Conservation (phyloP, 2,329 filamentous ascomycete species). For the Trichothecium sympodiale region DNA sequence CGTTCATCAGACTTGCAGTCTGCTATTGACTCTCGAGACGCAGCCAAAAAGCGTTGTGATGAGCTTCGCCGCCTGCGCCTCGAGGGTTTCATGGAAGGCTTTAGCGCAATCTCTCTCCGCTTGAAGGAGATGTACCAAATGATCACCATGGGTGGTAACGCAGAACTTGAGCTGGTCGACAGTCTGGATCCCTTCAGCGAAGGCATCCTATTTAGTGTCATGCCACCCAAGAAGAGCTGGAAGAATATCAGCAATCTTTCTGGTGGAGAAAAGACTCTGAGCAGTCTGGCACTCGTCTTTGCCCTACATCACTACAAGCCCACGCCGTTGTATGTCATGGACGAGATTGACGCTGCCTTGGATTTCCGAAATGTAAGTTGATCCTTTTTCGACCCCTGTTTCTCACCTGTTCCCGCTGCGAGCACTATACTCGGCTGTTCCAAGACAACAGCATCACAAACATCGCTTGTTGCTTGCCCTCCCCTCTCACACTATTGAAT, state of each 20-base stretch:
- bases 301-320: slow-evolving; percentile 96
- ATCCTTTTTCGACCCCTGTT: neutral
- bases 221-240: slow-evolving; percentile 99
- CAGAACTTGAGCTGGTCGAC: slow-evolving; percentile 93
- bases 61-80: slow-evolving; percentile 81
- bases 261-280: slow-evolving; percentile 94
- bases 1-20: slow-evolving; percentile 75
- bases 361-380: slow-evolving; percentile 90
- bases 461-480: neutral
- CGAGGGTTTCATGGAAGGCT: slow-evolving; percentile 97
- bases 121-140: slow-evolving; percentile 99
- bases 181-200: slow-evolving; percentile 93
- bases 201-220: slow-evolving; percentile 93
- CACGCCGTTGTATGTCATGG: slow-evolving; percentile 97
- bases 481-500: too few relatives aligned
- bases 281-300: slow-evolving; percentile 90
- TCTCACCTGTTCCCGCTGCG: slow-evolving; percentile 1
- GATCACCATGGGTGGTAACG: slow-evolving; percentile 99
- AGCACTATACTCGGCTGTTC: neutral
- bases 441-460: neutral
- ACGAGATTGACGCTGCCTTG: slow-evolving; percentile 95
- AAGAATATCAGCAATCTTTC: slow-evolving; percentile 97
- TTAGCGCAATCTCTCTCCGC: slow-evolving; percentile 83
- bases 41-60: slow-evolving; percentile 84
- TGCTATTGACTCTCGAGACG: slow-evolving; percentile 68